Conservation (phyloP, 495 filamentous ascomycete genomes). For the Echria macrotheca region DNA sequence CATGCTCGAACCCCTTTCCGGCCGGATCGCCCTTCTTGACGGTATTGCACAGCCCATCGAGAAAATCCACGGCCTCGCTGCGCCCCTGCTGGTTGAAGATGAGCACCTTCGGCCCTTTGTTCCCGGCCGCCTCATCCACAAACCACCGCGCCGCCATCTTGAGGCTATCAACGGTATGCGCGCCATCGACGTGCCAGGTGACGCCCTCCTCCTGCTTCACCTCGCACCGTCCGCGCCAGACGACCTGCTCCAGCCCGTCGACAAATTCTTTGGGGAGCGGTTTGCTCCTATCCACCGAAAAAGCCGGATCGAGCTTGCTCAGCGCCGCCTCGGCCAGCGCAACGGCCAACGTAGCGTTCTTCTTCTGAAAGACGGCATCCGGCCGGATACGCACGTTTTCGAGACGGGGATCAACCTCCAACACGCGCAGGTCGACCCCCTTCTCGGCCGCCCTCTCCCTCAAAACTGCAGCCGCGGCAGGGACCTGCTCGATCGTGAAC, state of each 20-base stretch:
- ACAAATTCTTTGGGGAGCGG: conserved; percentile 61
- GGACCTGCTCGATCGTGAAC: conserved; percentile 69
- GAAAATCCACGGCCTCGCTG: conserved; percentile 65
- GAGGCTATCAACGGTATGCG: conserved; percentile 86
- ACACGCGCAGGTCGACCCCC: conserved; percentile 52
- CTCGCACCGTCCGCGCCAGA: conserved; percentile 81
- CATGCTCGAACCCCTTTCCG: conserved; percentile 64
- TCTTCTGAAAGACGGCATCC: conserved; percentile 75
- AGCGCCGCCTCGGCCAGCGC: conserved; percentile 63
- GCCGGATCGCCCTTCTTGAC: conserved; percentile 38
- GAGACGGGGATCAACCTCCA: conserved; percentile 61
- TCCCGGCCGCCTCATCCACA: conserved; percentile 34
- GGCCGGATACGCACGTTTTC: conserved; percentile 63
- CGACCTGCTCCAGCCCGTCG: conserved; percentile 66
- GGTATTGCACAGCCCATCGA: conserved; percentile 56
- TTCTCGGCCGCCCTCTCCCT: conserved; percentile 64
- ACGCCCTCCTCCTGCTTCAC: conserved; percentile 60
- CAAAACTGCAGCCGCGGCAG: conserved; percentile 63
- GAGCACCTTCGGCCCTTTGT: conserved; percentile 55
- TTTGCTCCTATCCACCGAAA: conserved; percentile 16
- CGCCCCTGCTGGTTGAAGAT: conserved; percentile 97
- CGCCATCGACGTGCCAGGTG: conserved; percentile 85
- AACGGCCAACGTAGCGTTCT: conserved; percentile 79
- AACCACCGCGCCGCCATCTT: conserved; percentile 79
- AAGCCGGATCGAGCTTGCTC: conserved; percentile 36